Evolutionary conservation across 805 yeast genomes (phyloP).

Genomic region (Starmerella stellata): DNA sequence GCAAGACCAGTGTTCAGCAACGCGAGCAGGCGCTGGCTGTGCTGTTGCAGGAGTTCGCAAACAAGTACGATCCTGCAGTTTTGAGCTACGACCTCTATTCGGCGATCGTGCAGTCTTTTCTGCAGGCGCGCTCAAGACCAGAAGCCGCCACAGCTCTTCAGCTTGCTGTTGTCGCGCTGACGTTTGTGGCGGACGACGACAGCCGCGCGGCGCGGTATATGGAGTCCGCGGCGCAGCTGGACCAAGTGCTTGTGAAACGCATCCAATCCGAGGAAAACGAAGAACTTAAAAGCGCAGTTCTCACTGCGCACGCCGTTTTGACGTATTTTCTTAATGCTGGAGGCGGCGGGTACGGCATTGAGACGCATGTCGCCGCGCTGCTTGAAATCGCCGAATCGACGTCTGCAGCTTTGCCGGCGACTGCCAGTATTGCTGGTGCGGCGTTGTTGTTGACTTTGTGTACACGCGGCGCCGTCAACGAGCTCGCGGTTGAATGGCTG

Average conservation of each 20-base stretch:
- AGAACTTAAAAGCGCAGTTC: constrained; percentile 15
- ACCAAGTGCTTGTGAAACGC: constrained; percentile 9
- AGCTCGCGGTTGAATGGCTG: constrained; percentile 23
- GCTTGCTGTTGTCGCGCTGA: constrained; percentile 17
- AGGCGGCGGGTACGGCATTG: constrained; percentile 23
- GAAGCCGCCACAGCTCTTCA: constrained; percentile 21
- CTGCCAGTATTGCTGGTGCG: constrained; percentile 19
- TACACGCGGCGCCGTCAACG: constrained; percentile 9
- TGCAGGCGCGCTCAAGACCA: constrained; percentile 18
- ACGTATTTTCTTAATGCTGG: constrained; percentile 20
- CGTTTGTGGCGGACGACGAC: constrained; percentile 15
- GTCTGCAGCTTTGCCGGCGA: constrained; percentile 13
- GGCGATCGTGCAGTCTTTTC: constrained; percentile 16
- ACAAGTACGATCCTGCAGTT: constrained; percentile 21
- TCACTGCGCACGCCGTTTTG: constrained; percentile 19
- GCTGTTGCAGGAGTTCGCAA: constrained; percentile 18
- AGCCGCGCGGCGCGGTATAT: constrained; percentile 11
- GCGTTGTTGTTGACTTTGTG: constrained; percentile 20
- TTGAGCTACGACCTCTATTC: constrained; percentile 13
- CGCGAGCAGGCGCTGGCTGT: constrained; percentile 21
- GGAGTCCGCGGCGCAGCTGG: constrained; percentile 10
- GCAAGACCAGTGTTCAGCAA: constrained; percentile 20
- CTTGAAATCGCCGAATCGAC: constrained; percentile 19
- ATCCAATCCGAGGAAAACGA: constrained; percentile 1
- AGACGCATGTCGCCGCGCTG: constrained; percentile 15